Evolutionary conservation across 1,139 yeast genomes (phyloP).

Genomic region (Groenewaldozyma sp.): DNA sequence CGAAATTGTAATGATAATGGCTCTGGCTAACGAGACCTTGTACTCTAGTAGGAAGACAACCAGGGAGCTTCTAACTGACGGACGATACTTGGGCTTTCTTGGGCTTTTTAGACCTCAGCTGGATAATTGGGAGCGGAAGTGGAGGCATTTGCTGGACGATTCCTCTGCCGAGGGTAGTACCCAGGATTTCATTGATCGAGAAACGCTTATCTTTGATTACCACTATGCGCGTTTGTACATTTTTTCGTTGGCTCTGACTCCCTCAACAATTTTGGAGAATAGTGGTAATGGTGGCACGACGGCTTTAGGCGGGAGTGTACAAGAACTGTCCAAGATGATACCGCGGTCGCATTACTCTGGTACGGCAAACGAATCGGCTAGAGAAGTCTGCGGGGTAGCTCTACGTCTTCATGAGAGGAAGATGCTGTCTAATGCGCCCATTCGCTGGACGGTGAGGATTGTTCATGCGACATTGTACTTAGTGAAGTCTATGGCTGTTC

Average conservation of each 20-base stretch:
- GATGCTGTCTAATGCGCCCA: slow-evolving; percentile 71
- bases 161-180: slow-evolving; percentile 18
- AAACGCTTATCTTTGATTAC: slow-evolving; percentile 70
- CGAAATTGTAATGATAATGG: slow-evolving; percentile 68
- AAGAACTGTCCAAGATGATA: slow-evolving; percentile 48
- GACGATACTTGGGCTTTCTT: slow-evolving; percentile 59
- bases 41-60: slow-evolving; percentile 41
- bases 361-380: slow-evolving; percentile 76
- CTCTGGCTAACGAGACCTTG: slow-evolving; percentile 75
- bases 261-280: too few relatives aligned
- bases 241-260: slow-evolving; percentile 61
- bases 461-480: slow-evolving; percentile 89
- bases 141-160: slow-evolving; percentile 45
- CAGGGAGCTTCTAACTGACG: slow-evolving; percentile 35
- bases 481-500: slow-evolving; percentile 56
- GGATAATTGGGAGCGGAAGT: slow-evolving; percentile 67
- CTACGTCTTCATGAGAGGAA: slow-evolving; percentile 55
- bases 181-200: slow-evolving; percentile 44
- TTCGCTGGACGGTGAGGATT: slow-evolving; percentile 79
- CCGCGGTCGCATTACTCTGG: slow-evolving; percentile 71
- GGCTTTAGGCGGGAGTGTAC: neutral
- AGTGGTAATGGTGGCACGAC: slow-evolving; percentile 7
- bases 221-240: slow-evolving; percentile 77
- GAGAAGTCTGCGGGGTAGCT: slow-evolving; percentile 65
- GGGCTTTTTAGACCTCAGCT: slow-evolving; percentile 67